phyloP scores from a whole-genome alignment of 805 yeast species.

The Candida corydali region DNA sequence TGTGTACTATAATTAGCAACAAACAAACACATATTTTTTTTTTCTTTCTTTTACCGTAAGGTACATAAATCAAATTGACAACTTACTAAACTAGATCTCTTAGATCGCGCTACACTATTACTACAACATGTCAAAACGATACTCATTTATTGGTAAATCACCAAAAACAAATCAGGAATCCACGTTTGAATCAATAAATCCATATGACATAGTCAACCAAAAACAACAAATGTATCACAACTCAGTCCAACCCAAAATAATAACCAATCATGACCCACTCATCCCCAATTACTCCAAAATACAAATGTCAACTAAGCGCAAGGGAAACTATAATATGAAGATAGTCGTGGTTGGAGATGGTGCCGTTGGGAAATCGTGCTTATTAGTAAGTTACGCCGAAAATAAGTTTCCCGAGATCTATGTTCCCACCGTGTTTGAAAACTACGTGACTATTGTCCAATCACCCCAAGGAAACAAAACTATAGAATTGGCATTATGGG shows the following conservation, averaged over 20 bases:
- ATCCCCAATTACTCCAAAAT: constrained; percentile 33
- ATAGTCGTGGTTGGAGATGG: constrained; percentile 87
- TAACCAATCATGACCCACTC: constrained; percentile 33
- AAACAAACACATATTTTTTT: not conserved
- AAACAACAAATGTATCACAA: constrained; percentile 20
- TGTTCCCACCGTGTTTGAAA: constrained; percentile 82
- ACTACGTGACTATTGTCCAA: constrained; percentile 63
- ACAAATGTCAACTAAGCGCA: constrained; percentile 17
- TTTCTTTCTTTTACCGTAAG: too few species aligned
- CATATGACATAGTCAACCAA: constrained; percentile 23
- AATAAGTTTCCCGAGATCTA: constrained; percentile 68
- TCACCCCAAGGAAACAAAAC: constrained; percentile 68
- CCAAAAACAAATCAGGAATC: not conserved
- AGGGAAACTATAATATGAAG: constrained; percentile 35
- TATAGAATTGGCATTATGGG: constrained; percentile 76
- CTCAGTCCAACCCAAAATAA: constrained; percentile 20
- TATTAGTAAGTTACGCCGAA: constrained; percentile 63
- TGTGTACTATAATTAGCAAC: not conserved
- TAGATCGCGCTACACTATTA: too few species aligned
- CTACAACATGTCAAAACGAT: constrained; percentile 2
- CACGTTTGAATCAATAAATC: constrained; percentile 15
- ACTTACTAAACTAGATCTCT: too few species aligned
- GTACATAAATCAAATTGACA: too few species aligned
- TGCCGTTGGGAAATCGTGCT: constrained; percentile 86
- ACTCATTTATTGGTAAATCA: constrained; percentile 2